These are phyloP conservation scores for Curvularia eragrostidis DNA, from an alignment of 2,329 filamentous ascomycete genomes.

Conservation along the genomic window DNA sequence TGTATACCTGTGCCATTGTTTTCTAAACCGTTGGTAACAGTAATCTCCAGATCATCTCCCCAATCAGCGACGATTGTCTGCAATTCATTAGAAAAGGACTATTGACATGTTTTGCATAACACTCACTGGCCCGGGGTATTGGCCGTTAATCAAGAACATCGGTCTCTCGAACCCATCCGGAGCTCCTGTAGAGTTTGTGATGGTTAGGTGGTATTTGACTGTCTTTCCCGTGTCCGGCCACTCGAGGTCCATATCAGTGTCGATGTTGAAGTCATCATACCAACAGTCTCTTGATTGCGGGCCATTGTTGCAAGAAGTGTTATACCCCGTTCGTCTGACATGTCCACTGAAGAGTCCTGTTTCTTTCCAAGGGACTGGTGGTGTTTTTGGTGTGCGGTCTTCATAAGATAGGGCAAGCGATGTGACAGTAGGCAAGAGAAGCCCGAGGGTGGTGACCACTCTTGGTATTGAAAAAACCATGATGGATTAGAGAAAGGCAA, in stretches of 20 bases:
- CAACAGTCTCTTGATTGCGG: constrained; percentile 34
- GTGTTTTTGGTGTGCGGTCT: constrained; percentile 18
- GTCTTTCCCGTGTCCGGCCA: constrained; percentile 53
- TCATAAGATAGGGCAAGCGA: constrained; percentile 27
- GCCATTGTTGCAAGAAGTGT: constrained; percentile 30
- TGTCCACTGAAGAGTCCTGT: constrained; percentile 21
- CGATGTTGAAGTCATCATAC: constrained; percentile 47
- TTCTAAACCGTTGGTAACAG: constrained; percentile 45
- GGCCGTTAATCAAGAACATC: constrained; percentile 55
- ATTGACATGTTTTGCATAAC: not conserved
- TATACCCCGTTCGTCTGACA: constrained; percentile 20
- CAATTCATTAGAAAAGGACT: constrained; percentile 26
- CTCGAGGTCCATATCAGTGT: constrained; percentile 54
- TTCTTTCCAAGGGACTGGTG: constrained; percentile 33
- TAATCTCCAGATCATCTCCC: constrained; percentile 51
- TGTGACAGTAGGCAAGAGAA: constrained; percentile 24
- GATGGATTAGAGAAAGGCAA: constrained; percentile 14
- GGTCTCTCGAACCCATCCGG: constrained; percentile 55
- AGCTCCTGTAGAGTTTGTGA: constrained; percentile 53
- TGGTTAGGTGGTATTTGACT: constrained; percentile 54
- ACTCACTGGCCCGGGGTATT: constrained; percentile 57
- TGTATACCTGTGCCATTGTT: constrained; percentile 60
- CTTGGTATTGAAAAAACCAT: constrained; percentile 17
- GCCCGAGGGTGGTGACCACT: constrained; percentile 19
- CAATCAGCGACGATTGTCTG: constrained; percentile 53